Conservation (phyloP, 2,329 filamentous ascomycete species). For the Hypoxylon sp. region DNA sequence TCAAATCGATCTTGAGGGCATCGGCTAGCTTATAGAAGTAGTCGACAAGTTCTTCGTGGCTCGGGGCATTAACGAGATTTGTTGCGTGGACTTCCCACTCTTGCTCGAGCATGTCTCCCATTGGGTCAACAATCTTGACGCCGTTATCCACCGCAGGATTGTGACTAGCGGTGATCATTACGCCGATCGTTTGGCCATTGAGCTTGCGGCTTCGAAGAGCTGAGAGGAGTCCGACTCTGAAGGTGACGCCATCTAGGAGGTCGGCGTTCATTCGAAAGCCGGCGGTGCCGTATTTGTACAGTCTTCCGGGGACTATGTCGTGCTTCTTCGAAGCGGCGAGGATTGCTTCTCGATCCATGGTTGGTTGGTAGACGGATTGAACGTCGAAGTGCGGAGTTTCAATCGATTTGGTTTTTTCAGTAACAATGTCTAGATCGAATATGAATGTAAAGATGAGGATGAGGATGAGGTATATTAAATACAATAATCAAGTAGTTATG, state of each 20-base stretch:
- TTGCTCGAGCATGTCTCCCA: slow-evolving; percentile 97
- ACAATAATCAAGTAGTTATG: background rate
- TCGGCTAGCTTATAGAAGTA: slow-evolving; percentile 82
- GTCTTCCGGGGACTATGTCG: slow-evolving; percentile 67
- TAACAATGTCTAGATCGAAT: background rate
- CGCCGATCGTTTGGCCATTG: slow-evolving; percentile 89
- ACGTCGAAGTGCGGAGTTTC: slow-evolving; percentile 8
- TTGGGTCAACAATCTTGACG: slow-evolving; percentile 95
- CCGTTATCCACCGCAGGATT: slow-evolving; percentile 92
- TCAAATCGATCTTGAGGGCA: slow-evolving; percentile 80
- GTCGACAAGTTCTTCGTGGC: slow-evolving; percentile 79
- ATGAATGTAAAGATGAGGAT: background rate
- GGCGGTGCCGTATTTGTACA: slow-evolving; percentile 75
- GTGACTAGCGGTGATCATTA: slow-evolving; percentile 96
- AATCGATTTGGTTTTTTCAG: slow-evolving; percentile 7
- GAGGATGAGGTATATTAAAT: slow-evolving; percentile 18
- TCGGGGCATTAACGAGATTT: slow-evolving; percentile 84
- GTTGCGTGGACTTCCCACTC: slow-evolving; percentile 95
- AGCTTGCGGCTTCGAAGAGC: slow-evolving; percentile 90
- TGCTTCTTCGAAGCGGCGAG: slow-evolving; percentile 73
- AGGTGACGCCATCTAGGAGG: slow-evolving; percentile 91
- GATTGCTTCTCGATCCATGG: slow-evolving; percentile 67
- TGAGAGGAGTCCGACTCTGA: slow-evolving; percentile 90
- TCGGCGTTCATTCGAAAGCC: slow-evolving; percentile 79
- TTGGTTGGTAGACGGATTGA: slow-evolving; percentile 41